These are phyloP conservation scores for Chloris gayana DNA, from an alignment of 176 grass and related monocot genomes.

Conservation along the genomic window DNA sequence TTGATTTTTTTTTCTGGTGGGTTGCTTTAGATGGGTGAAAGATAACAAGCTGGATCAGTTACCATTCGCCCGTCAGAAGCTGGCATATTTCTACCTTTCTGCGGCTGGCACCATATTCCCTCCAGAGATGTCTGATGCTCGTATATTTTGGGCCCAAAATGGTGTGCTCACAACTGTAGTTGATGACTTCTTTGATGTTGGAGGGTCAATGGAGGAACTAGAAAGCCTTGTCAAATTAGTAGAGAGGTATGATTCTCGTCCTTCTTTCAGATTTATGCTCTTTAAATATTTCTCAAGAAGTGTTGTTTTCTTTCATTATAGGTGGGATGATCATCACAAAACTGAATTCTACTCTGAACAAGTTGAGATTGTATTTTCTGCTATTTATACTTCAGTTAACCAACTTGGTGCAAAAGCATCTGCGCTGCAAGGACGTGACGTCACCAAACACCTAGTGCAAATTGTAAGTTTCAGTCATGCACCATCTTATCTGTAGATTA, in stretches of 20 bases:
- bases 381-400: constrained; percentile 57
- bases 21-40: too few species aligned
- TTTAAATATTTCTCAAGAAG: too few species aligned
- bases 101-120: constrained; percentile 62
- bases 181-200: constrained; percentile 85
- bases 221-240: constrained; percentile 60
- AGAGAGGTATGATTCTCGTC: constrained; percentile 67
- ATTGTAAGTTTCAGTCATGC: constrained; percentile 61
- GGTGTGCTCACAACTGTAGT: constrained; percentile 61
- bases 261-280: too few species aligned
- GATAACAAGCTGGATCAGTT: constrained; percentile 64
- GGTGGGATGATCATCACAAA: constrained; percentile 70
- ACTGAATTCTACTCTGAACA: constrained; percentile 63
- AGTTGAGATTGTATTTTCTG: constrained; percentile 69
- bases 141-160: constrained; percentile 69
- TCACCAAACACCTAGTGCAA: constrained; percentile 59
- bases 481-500: too few species aligned
- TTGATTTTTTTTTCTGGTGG: too few species aligned
- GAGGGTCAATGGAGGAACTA: constrained; percentile 73
- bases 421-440: constrained; percentile 47
- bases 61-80: constrained; percentile 67
- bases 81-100: constrained; percentile 71
- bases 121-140: constrained; percentile 58
- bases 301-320: too few species aligned
- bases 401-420: constrained; percentile 66